Base-by-base conservation (phyloP, 1,284 basidiomycete genomes). In the Cutaneotrichosporon sp. region DNA sequence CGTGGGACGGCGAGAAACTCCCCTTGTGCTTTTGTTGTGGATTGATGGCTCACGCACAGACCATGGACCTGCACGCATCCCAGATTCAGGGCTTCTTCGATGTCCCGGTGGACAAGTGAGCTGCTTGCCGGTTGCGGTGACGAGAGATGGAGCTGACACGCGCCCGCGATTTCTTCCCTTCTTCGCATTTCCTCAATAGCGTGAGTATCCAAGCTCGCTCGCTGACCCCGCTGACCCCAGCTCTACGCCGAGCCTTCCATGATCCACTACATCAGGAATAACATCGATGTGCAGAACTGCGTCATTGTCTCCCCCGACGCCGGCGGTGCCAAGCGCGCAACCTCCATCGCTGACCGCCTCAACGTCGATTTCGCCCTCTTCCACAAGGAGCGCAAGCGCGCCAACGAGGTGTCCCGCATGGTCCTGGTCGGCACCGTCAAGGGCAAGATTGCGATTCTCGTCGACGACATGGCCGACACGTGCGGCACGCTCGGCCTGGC, bases 391-490 rank as follows among this genome's bases (percentile, higher is more conserved):
- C 87, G 96, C 55, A 98, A 97, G 78, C 97, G 96, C 80, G 96
- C 94, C 34, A 98, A 97, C 77, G 91, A 97, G 68, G 94, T 99
- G 19, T 97, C 93, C 47, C 86, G 96, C 54, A 99, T 99, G 96
- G 85, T 98, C 43, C 84, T 99, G 47, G 96, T 99, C 55, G 96
- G 96, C 5, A 84, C 88, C 65, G 93, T 94, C 60, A 84, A 84
- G 66, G 91, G 86, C 74, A 98, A 98, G 78, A 82, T 87, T 38
- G 96, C 94, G 52, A 90, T 99, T 59, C 81, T 99, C n/a, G 93
- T 98, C 47, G 96, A 98, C 80, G 96, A 99, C 78, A 99, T 99
- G 96, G 92, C 96, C 47, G 96, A 99, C 76, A 98, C 96, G 37
- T 99, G 96, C 71, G 96, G 96, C 38, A 99, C 96, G 53, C 82